phyloP scores from a whole-genome alignment of 768 basidiomycete species.

The Leccinum fibrillosum region DNA sequence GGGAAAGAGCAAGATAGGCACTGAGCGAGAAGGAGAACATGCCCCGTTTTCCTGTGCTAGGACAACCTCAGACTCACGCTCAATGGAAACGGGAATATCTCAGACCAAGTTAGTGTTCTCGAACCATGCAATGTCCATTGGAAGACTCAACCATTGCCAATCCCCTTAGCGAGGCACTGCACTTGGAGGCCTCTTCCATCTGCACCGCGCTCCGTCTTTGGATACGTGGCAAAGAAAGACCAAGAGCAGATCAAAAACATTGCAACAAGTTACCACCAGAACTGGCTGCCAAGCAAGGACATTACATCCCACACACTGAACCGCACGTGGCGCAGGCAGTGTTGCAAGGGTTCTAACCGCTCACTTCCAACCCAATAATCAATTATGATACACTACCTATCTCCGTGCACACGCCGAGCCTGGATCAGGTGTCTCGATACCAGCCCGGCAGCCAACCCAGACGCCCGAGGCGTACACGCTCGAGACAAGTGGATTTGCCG shows the following conservation, averaged over 20 bases:
- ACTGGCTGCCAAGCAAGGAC: constrained; percentile 24
- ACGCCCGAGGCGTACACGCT: constrained; percentile 67
- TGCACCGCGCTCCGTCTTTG: constrained; percentile 84
- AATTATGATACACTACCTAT: constrained; percentile 82
- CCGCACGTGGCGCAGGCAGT: constrained; percentile 84
- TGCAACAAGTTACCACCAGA: constrained; percentile 27
- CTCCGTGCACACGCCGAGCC: constrained; percentile 67
- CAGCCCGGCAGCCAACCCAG: constrained; percentile 55
- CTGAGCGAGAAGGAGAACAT: constrained; percentile 45
- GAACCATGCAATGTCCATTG: not conserved
- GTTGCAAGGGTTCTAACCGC: constrained; percentile 86
- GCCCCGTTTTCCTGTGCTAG: constrained; percentile 16
- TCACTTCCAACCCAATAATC: constrained; percentile 76
- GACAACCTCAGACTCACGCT: constrained; percentile 34
- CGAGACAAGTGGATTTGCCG: constrained; percentile 83
- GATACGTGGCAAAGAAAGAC: constrained; percentile 91
- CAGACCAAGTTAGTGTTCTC: constrained; percentile 58
- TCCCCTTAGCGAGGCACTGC: constrained; percentile 66
- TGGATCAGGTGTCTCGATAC: constrained; percentile 43
- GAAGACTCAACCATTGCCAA: constrained; percentile 2
- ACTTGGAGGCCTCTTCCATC: constrained; percentile 78
- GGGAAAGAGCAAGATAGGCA: constrained; percentile 47
- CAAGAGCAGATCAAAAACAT: constrained; percentile 77
- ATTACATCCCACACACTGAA: constrained; percentile 58
- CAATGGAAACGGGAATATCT: constrained; percentile 60